phyloP scores from a whole-genome alignment of 805 yeast genomes.

The Wickerhamiella dianesei region DNA sequence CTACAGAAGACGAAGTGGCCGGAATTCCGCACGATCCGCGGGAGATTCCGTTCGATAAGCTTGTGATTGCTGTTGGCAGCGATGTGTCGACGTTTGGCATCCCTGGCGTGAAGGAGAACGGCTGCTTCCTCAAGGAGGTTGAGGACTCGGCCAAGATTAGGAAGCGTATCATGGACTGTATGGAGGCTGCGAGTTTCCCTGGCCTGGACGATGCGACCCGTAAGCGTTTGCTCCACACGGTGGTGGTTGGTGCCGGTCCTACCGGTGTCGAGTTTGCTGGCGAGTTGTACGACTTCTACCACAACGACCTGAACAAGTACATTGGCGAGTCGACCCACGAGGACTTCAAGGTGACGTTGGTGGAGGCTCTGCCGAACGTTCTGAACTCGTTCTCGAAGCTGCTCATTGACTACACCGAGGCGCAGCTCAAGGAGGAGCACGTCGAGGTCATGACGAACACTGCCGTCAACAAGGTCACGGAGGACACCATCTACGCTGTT shows the following conservation, averaged over 20 bases:
- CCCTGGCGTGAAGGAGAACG: conserved; percentile 79
- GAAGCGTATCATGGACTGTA: conserved; percentile 66
- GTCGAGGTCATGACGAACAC: conserved; percentile 71
- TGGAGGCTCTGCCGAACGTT: conserved; percentile 87
- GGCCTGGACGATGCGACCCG: conserved; percentile 58
- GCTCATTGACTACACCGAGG: conserved; percentile 54
- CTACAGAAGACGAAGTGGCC: conserved; percentile 20
- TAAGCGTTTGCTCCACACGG: conserved; percentile 69
- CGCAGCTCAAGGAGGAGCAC: conserved; percentile 52
- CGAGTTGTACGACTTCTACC: conserved; percentile 85
- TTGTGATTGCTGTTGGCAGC: conserved; percentile 90
- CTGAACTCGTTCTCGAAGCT: conserved; percentile 37
- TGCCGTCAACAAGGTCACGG: conserved; percentile 76
- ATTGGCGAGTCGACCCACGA: conserved; percentile 62
- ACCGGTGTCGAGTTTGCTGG: conserved; percentile 98
- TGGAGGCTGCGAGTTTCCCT: conserved; percentile 78
- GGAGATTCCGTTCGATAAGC: conserved; percentile 59
- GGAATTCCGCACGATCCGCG: conserved; percentile 31
- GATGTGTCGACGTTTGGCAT: conserved; percentile 89
- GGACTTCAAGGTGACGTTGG: conserved; percentile 71
- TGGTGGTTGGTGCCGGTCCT: conserved; percentile 97
- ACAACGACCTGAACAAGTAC: conserved; percentile 80
- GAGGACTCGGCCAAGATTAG: conserved; percentile 78
- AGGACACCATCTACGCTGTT: conserved; percentile 53
- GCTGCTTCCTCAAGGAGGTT: conserved; percentile 80